Evolutionary conservation across 2,329 filamentous ascomycete species (phyloP), one percentile per base, ranked within the genome.

Genomic region (Madurella fahalii): DNA sequence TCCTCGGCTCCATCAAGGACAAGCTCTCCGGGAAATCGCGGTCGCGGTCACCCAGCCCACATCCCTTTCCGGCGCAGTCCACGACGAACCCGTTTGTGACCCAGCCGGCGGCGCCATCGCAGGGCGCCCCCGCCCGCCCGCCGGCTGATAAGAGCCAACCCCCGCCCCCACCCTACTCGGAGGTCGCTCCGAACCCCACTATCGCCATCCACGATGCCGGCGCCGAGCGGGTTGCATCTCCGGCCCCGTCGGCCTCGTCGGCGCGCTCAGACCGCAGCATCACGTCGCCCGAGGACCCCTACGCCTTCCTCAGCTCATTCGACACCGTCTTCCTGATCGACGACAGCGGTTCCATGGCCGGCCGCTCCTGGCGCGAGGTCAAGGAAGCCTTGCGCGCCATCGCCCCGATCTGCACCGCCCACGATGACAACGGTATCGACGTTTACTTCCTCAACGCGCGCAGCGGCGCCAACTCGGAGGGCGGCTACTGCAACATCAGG

Each of bases 261-360:
- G 47, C 61, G 62, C 43, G 67, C 64, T 61, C 61, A 12, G 50
- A 60, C 37, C 60, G 66, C n/a, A 67, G 61, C 42, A 61, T 74
- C 57, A 69, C 68, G 7, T 71, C 68, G 9, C 70, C 72, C 18
- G 85, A 90, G 61, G 86, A 90, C 63, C 81, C 78, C 2, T 94
- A 89, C 67, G 80, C 84, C 2, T 95, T 95, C 67, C 83, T 97
- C 5, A 69, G 73, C 41, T 78, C 78, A 15, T 96, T 96, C 67
- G 90, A 97, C 72, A 96, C 91, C 32, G 73, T 93, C 53, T 92
- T 97, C 68, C 73, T 97, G 1, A 90, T 97, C 66, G 93, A 97
- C 67, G 93, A 97, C 74, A 91, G 86, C n/a, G 83, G 84, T 5
- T 92, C 87, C 63, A 97, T 97, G 93, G 75, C 77, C 1, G 89